Base-by-base conservation (phyloP, 306 rosid genomes). In the Dalbergia cultrata region DNA sequence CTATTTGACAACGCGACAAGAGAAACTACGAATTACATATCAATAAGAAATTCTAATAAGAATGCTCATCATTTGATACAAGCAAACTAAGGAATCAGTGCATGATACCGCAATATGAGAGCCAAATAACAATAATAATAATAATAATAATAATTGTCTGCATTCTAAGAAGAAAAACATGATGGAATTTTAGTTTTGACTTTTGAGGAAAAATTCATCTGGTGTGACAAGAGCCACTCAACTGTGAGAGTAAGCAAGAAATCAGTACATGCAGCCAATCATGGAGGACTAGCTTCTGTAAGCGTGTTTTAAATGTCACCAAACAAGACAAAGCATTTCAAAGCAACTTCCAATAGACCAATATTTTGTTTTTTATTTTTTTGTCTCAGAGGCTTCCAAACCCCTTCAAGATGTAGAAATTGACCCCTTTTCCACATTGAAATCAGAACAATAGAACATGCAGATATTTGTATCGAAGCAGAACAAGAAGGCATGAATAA, bases 311-410 rank as follows among this genome's bases (percentile, higher is more conserved):
- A 63, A 69, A 67, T 19, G 21, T 41, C 37, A 35, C 60, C 31
- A 70, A 80, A 67, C 56, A 61, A 8, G 66, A 74, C 43, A 75
- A 70, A 34, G 14, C 70, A 64, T 76, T 17, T 82, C 39, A 44
- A 59, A 44, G 16, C 49, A 33, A 33, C 18, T 49, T 58, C 80
- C n/a, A 81, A 57, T 13, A 31, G 5, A 4, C 41, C 41, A 37
- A 37, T 5, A 37, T 26, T 18, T 41, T 57, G 19, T 2, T 56
- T 26, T 18, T 41, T 57, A 14, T 2, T 56, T 61, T 26, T 59
- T 41, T 54, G 18, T 57, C 70, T 56, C 54, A 53, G 9, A 43
- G 52, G 67, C 60, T 62, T 84, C 79, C 72, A 70, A 56, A 56
- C 64, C 79, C 79, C 67, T 14, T 54, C 54, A 31, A 58, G 53